Conservation (phyloP, 2,329 filamentous ascomycete species). For the Lachnellula willkommii region DNA sequence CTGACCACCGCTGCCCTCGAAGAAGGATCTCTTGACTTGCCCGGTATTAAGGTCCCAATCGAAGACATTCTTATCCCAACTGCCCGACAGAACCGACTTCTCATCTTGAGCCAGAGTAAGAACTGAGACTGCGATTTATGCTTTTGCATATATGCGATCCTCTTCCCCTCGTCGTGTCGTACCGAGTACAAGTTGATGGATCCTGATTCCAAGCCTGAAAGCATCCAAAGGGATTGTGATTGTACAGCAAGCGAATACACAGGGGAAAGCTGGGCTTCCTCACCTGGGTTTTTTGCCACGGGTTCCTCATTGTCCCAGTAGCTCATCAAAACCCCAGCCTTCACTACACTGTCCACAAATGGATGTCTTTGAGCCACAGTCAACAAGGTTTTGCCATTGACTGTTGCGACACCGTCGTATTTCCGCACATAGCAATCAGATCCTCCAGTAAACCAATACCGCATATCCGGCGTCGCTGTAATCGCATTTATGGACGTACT, state of each 20-base stretch:
- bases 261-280: slow-evolving; percentile 69
- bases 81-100: slow-evolving; percentile 79
- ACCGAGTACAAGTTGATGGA: slow-evolving; percentile 91
- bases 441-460: slow-evolving; percentile 91
- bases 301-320: slow-evolving; percentile 99
- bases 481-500: slow-evolving; percentile 93
- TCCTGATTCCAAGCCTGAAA: slow-evolving; percentile 85
- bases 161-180: slow-evolving; percentile 88
- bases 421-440: slow-evolving; percentile 95
- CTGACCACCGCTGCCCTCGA: slow-evolving; percentile 72
- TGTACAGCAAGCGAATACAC: slow-evolving; percentile 94
- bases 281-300: slow-evolving; percentile 26
- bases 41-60: slow-evolving; percentile 96
- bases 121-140: slow-evolving; percentile 93
- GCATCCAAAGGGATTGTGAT: slow-evolving; percentile 81
- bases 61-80: slow-evolving; percentile 91
- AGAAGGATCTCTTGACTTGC: slow-evolving; percentile 71
- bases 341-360: slow-evolving; percentile 95
- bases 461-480: slow-evolving; percentile 85
- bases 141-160: slow-evolving; percentile 72
- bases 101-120: slow-evolving; percentile 79
- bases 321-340: slow-evolving; percentile 87
- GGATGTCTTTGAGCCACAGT: slow-evolving; percentile 95
- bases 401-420: slow-evolving; percentile 91
- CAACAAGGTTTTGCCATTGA: slow-evolving; percentile 87